phyloP scores from a whole-genome alignment of 176 grass and related monocot genomes.

The Cenchrus fungigraminus region DNA sequence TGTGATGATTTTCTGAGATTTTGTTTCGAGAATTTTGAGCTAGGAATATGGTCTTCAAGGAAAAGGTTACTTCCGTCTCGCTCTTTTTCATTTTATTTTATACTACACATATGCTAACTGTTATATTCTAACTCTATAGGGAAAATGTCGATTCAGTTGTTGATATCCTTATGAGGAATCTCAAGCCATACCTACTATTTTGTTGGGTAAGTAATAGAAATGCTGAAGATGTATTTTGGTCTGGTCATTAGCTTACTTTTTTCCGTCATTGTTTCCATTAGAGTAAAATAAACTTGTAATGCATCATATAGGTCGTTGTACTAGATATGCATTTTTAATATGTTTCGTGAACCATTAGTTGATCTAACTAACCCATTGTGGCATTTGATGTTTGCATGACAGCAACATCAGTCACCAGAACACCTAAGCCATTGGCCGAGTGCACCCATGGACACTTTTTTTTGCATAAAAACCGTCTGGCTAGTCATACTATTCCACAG shows the following conservation, averaged over 20 bases:
- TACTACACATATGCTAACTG: conserved; percentile 32
- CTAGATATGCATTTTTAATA: not conserved
- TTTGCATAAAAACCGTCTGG: not conserved
- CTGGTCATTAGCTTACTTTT: not conserved
- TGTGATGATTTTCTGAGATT: conserved; percentile 77
- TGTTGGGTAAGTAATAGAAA: conserved; percentile 72
- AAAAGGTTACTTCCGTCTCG: conserved; percentile 51
- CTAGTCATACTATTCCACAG: not conserved
- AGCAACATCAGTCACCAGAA: not conserved
- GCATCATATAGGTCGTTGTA: not conserved
- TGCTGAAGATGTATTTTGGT: not conserved
- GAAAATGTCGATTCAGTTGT: conserved; percentile 64
- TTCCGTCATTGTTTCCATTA: not conserved
- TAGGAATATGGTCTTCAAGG: conserved; percentile 89
- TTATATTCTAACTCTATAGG: conserved; percentile 46
- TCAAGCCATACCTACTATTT: conserved; percentile 68
- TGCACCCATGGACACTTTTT: not conserved
- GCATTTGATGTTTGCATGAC: not conserved
- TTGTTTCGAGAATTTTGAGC: conserved; percentile 77
- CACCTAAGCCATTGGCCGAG: not conserved
- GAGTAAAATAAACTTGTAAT: not conserved
- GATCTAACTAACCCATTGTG: not conserved
- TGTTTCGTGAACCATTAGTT: not conserved
- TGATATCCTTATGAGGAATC: conserved; percentile 69
- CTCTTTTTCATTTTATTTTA: conserved; percentile 3